Base-by-base conservation (phyloP, 768 basidiomycete genomes). In the Boletus subcaerulescens region DNA sequence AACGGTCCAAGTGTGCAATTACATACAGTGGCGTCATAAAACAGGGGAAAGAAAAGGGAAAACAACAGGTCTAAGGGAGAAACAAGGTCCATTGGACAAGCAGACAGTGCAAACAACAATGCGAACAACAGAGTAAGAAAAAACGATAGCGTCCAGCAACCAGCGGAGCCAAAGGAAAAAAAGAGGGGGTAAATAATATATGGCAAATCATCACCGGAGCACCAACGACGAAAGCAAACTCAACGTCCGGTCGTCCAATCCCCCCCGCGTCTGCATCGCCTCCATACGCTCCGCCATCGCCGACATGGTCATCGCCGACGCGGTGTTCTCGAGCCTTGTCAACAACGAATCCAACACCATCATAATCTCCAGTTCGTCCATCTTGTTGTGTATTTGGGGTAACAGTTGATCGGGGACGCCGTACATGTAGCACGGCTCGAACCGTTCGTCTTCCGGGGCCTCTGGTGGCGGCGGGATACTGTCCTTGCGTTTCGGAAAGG, bases 331-430 rank as follows among this genome's bases (percentile, higher is more conserved):
- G 50, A 94, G 84, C 41, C 94, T 79, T 9, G 82, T 73, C 31
- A 87, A 76, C 48, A 96, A 66, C 13, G 86, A 89, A 61, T 93
- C 89, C 32, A 97, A 76, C n/a, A 91, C 72, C 55, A 80, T 71
- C 71, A 85, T 80, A 49, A 94, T 71, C 55, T 95, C 89, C 17
- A 77, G 70, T 60, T 94, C 92, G 29, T 81, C 77, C 61, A 86
- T 82, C 57, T 82, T 84, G 48, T 88, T 85, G 56, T 76, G 74
- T 70, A 95, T 79, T 11, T 79, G 70, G 0, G 94, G 92, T 3
- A 93, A 63, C 35, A 92, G 74, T 43, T 83, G 71, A 49, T 79
- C 76, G 2, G 84, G 84, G 55, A 90, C 82, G 48, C 80, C 84
- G 62, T 79, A 76, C 48, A 87, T 73, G 57, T 76, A 76, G 11